Base-by-base conservation (phyloP, 352 stramenopile species). In the Globisporangium takayamanum region DNA sequence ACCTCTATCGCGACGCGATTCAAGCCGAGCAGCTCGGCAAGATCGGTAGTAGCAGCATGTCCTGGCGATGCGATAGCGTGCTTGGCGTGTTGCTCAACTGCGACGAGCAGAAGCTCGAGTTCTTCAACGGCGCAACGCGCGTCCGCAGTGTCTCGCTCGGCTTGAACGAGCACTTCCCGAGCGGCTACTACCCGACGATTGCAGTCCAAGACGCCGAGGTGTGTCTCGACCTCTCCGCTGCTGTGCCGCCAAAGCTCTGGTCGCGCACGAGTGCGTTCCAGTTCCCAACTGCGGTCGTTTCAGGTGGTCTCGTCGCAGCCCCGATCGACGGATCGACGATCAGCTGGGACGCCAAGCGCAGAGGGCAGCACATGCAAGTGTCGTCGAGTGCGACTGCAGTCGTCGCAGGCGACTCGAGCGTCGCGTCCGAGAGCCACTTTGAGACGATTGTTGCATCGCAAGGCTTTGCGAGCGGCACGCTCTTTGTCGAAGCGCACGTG, bases 41-140 rank as follows among this genome's bases (percentile, higher is more conserved):
- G 33, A 48, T 39, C 1, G 59, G 33, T 7, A 10, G 33, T 12
- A 39, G 33, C 33, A 39, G 59, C 22, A 54, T 83, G 59, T 64
- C 59, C 14, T 88, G 72, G 68, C 67, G 72, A 57, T 30, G 59
- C 15, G 47, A 60, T 12, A 59, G 74, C 39, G 62, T 71, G 10
- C 63, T 92, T 49, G 80, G 80, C 0, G 73, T 89, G 22, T 46
- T 92, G 5, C 54, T 90, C 14, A 76, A 84, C 63, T 90, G 78
- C 53, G 78, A 88, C 28, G 72, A 80, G 44, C 73, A 68, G 14
- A 76, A 76, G 58, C 45, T 95, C 25, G 80, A 88, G 51, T 85
- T 88, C 58, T 95, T 78, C 53, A 64, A 67, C 10, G 64, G 58
- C 5, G 44, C 45, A 25, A 84, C 72, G 18, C 65, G 68, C 20